These are phyloP conservation scores for Pythium rhizo-oryzae DNA, from an alignment of 352 stramenopile genomes.

Conservation along the genomic window DNA sequence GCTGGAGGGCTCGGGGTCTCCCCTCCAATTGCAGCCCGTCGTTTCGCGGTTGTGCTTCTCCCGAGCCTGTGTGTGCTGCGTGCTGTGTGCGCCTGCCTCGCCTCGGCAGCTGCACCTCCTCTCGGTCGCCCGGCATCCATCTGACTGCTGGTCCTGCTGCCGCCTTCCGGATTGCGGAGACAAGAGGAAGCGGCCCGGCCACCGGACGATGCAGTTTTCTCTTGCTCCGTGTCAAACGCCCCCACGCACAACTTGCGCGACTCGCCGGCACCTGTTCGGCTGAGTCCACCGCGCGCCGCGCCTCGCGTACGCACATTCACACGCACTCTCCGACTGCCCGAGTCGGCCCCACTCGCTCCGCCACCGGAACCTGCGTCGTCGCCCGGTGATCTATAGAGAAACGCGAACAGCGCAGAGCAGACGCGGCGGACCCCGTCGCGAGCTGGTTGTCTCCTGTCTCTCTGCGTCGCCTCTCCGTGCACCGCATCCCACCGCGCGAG, in stretches of 20 bases:
- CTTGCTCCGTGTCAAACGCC: background rate
- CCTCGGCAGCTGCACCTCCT: background rate
- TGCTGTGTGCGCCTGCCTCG: background rate
- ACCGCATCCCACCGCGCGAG: no score
- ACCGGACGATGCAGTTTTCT: constrained; percentile 19
- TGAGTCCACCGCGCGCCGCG: no score
- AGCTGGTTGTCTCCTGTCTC: no score
- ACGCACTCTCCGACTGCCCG: constrained; percentile 10
- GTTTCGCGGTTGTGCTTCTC: constrained; percentile 4
- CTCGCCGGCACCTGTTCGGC: no score
- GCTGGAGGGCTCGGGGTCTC: constrained; percentile 14
- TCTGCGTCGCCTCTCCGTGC: no score
- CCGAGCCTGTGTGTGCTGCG: background rate
- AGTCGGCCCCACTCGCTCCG: background rate
- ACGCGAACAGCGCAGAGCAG: background rate
- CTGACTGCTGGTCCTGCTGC: constrained; percentile 10
- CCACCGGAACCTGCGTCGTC: no score
- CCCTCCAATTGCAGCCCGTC: constrained; percentile 1
- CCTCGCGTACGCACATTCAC: background rate
- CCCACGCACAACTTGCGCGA: no score
- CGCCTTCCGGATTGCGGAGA: background rate
- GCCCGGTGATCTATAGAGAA: background rate
- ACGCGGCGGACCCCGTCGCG: background rate
- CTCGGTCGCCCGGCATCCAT: constrained; percentile 2
- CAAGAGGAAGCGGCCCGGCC: no score